Evolutionary conservation across 305 asterid species (phyloP).

Genomic region (Fraxinus sp.): DNA sequence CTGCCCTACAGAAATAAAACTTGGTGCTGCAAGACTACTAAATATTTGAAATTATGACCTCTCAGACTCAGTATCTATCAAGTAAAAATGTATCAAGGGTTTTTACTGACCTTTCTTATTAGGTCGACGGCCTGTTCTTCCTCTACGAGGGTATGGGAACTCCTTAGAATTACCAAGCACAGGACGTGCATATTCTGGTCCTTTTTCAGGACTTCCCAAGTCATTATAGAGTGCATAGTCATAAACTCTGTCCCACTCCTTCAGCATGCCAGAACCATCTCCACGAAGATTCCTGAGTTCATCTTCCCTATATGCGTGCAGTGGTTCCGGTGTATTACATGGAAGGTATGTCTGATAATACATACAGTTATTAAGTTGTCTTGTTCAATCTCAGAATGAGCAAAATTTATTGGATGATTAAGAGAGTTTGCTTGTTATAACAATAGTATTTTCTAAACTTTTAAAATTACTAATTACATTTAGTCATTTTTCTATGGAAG

Average conservation of each 20-base stretch:
- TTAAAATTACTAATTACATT: neutral
- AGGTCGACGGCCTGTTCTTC: constrained; percentile 67
- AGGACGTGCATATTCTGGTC: constrained; percentile 52
- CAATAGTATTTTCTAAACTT: neutral
- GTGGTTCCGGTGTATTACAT: constrained; percentile 52
- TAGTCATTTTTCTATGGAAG: neutral
- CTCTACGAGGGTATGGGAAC: constrained; percentile 83
- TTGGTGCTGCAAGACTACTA: neutral
- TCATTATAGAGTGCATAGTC: constrained; percentile 74
- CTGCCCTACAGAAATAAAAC: neutral
- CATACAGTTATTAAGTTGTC: neutral
- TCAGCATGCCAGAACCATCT: constrained; percentile 48
- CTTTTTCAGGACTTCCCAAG: constrained; percentile 65
- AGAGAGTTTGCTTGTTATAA: neutral
- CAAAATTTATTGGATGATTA: constrained; percentile 4
- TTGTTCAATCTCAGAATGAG: neutral
- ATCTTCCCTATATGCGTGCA: constrained; percentile 47
- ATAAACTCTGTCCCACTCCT: constrained; percentile 76
- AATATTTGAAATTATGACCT: neutral
- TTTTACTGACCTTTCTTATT: constrained; percentile 45
- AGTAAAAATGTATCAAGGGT: neutral
- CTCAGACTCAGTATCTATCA: neutral
- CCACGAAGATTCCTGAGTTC: constrained; percentile 57
- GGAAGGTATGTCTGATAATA: constrained; percentile 60
- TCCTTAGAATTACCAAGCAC: constrained; percentile 67